Base-by-base conservation (phyloP, 345 rosid genomes). In the Arabidopsis arenosa region DNA sequence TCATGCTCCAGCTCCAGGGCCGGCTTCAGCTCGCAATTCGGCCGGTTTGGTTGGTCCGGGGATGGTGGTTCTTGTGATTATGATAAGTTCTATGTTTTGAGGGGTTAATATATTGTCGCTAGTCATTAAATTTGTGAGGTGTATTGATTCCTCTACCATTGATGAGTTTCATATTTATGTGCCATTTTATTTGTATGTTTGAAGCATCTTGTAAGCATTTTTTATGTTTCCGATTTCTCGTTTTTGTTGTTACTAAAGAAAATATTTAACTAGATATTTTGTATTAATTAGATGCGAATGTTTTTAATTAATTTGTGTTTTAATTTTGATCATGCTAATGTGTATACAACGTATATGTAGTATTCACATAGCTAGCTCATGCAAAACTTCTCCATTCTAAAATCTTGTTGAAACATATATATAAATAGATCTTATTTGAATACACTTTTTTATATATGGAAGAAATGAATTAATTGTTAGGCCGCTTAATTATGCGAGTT, bases 1-100 rank as follows among this genome's bases (percentile, higher is more conserved):
- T 58, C 57, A n/a, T 41, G 62, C 53, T 52, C 81, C 78, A n/a
- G 65, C 60, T 35, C 70, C 77, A 60, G 58, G 56, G 21, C 81
- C 81, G 0, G 49, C 9, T 4, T 23, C 28, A 4, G 70, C 74
- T 78, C 65, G 21, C 37, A 78, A 36, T 45, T 73, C 81, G 8
- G 78, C 77, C 2, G 43, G 64, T 72, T 66, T 54, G 60, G 45
- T 52, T 53, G 23, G 30, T 59, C 64, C 74, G 8, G 58, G 33
- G 28, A 0, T 47, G 43, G 63, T 53, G 74, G 33, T 72, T 58
- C 41, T 78, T 45, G 65, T 66, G 37, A 47, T 53, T 60, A 53
- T 78, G 40, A 60, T 72, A 43, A 66, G 45, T 35, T 66, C 0
- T 43, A 12, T 73, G 54, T 9, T 60, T 53, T 78, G 32, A 78